phyloP scores from a whole-genome alignment of 2,329 filamentous ascomycete species.

The Fusarium sp. region DNA sequence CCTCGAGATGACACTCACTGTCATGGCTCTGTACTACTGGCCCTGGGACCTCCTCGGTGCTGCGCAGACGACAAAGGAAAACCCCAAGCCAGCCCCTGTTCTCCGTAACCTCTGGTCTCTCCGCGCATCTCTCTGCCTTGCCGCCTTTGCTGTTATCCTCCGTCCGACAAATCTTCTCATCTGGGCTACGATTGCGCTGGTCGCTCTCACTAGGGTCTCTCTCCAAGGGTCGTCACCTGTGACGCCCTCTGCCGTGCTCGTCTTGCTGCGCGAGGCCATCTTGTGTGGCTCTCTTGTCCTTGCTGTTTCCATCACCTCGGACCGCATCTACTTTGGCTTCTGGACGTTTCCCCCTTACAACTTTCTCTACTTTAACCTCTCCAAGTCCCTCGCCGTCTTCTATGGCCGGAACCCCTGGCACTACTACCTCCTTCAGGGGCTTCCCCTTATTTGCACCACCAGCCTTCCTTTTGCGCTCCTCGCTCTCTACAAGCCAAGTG shows the following conservation, averaged over 20 bases:
- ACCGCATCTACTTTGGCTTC: conserved; percentile 82
- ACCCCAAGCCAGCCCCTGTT: conserved; percentile 48
- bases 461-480: conserved; percentile 80
- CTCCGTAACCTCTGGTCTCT: conserved; percentile 47
- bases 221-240: conserved; percentile 55
- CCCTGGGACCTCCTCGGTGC: conserved; percentile 79
- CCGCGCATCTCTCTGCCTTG: conserved; percentile 76
- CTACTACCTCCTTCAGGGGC: conserved; percentile 92
- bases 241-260: conserved; percentile 56
- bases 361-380: conserved; percentile 92
- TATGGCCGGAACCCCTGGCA: conserved; percentile 92
- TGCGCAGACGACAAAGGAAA: conserved; percentile 53
- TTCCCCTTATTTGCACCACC: conserved; percentile 88
- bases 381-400: conserved; percentile 88
- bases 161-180: conserved; percentile 91
- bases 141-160: conserved; percentile 84
- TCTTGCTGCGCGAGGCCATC: conserved; percentile 72
- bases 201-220: conserved; percentile 58
- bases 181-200: conserved; percentile 75
- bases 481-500: conserved; percentile 67
- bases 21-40: conserved; percentile 83
- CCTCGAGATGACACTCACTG: conserved; percentile 88
- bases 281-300: conserved; percentile 74
- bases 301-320: conserved; percentile 72
- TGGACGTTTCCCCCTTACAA: conserved; percentile 92